These are phyloP conservation scores for Apium graveolens DNA, from an alignment of 129 eudicot species.

Conservation along the genomic window DNA sequence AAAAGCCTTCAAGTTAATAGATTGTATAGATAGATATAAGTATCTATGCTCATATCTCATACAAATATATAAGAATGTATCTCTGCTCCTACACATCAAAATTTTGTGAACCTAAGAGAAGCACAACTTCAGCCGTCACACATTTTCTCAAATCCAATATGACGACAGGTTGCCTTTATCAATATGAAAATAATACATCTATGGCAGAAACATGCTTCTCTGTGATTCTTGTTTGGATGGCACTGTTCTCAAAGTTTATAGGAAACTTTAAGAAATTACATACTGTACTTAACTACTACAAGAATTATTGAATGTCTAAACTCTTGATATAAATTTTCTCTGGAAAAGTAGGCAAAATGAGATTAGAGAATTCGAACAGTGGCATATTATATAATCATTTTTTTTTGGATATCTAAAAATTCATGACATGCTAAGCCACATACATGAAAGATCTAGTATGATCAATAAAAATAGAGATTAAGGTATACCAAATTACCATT, in stretches of 20 bases:
- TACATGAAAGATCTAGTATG: neutral
- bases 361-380: neutral
- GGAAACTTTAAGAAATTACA: neutral
- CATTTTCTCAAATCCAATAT: neutral
- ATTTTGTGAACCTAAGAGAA: neutral
- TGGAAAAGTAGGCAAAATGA: neutral
- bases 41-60: neutral
- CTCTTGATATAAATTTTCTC: neutral
- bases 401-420: neutral
- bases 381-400: neutral
- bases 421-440: neutral
- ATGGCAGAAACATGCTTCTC: neutral
- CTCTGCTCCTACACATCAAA: neutral
- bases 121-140: neutral
- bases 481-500: neutral
- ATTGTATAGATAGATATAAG: neutral
- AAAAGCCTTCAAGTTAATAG: neutral
- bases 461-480: neutral
- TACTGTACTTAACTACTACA: neutral
- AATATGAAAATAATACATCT: neutral
- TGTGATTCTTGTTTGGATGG: neutral
- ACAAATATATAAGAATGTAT: neutral
- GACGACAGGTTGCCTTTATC: neutral
- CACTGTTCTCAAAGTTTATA: neutral
- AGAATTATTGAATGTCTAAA: neutral